Base-by-base conservation (phyloP, 192 early-diverging fungal genomes). In the Podochytrium sp. region DNA sequence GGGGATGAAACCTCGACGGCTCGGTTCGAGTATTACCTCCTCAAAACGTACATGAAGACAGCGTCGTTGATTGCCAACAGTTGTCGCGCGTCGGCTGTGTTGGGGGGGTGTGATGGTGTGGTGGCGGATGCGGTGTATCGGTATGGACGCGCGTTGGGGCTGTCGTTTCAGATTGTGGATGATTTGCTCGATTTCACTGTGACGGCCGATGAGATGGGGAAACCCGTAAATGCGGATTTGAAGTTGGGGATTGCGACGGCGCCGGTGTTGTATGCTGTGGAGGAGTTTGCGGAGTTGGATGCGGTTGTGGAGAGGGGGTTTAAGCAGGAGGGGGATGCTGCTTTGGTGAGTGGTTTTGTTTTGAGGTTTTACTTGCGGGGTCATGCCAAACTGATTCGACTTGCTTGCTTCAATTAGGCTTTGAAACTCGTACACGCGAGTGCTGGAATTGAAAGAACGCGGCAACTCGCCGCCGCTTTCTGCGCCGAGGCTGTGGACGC, bases 11-110 rank as follows among this genome's bases (percentile, higher is more conserved):
- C 39, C 18, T 42, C 73, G 12, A 64, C 27, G n/a, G 80, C 79
- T 18, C 83, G 89, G 2, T 94, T 99, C 74, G 88, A 92, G 38
- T 95, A 97, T 81, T 99, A 99, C 72, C 82, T 99, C 83, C 87
- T 96, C 68, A 96, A 97, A 80, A 95, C 91, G 0, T 99, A 97
- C 65, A 83, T 97, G 80, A 99, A 99, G 78, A 99, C 96, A 0
- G 97, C 93, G 20, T 91, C 90, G 73, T 81, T 99, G 77, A 95
- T 99, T 51, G 95, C 96, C 37, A 95, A 97, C 73, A 93, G 92
- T 76, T 96, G 95, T 75, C 85, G 89, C 23, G 91, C 92, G 2
- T 88, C 95, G 30, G 92, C 94, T 4, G 90, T 97, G 4, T 81
- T 99, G 30, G 94, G 94, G 62, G 92, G 93, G 33, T 83, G 87